A percentile compares a stretch with the other conserved stretches of the same genome.
Conservation (phyloP, 345 rosid genomes). For the Sisymbrium altissimum region DNA sequence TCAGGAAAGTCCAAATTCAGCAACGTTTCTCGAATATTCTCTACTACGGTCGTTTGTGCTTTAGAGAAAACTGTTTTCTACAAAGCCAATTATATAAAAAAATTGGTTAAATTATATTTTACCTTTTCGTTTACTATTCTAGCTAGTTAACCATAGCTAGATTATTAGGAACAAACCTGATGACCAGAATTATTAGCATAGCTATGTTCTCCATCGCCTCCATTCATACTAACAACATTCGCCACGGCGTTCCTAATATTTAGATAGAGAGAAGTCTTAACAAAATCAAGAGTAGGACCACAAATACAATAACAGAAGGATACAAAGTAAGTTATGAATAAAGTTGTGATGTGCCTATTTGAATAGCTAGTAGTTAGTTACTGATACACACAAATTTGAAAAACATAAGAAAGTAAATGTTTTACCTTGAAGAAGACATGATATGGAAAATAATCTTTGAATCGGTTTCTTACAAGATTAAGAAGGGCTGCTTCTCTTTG, state of each 20-base stretch:
- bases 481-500: not conserved
- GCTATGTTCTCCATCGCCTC: not conserved
- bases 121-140: not conserved
- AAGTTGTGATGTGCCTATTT: not conserved
- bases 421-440: not conserved
- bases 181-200: constrained; percentile 1
- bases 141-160: not conserved
- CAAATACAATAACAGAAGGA: not conserved
- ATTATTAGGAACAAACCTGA: not conserved
- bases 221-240: constrained; percentile 8
- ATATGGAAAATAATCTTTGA: not conserved
- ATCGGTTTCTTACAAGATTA: too few relatives aligned
- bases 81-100: not conserved
- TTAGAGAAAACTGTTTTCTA: not conserved
- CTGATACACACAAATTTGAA: not conserved
- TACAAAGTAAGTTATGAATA: not conserved
- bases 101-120: not conserved
- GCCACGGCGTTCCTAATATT: not conserved
- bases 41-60: not conserved
- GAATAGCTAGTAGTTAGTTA: not conserved
- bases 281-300: not conserved
- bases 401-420: not conserved
- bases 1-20: not conserved
- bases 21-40: not conserved
- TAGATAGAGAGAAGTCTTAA: not conserved